phyloP scores from a whole-genome alignment of 2,329 filamentous ascomycete species.

The Mycosphaerella sp. region DNA sequence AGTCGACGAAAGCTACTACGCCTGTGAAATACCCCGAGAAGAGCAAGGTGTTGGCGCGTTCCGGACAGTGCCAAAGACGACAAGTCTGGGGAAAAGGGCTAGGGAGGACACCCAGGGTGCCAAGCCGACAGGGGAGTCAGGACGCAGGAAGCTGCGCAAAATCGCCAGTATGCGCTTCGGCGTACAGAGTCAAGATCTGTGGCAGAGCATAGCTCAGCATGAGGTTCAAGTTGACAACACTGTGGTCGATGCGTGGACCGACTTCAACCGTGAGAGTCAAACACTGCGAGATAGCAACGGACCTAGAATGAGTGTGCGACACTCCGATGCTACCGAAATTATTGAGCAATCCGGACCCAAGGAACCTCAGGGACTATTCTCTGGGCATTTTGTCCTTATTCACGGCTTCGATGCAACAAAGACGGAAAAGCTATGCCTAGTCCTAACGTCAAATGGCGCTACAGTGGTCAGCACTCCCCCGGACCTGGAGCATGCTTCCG shows the following conservation, averaged over 20 bases:
- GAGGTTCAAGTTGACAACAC: conserved; percentile 24
- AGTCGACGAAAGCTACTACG: conserved; percentile 77
- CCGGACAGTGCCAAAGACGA: conserved; percentile 35
- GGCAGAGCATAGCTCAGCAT: conserved; percentile 70
- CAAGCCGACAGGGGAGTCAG: conserved; percentile 27
- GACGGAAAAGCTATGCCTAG: conserved; percentile 18
- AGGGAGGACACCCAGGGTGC: conserved; percentile 38
- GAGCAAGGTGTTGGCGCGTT: conserved; percentile 73
- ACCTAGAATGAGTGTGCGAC: not conserved
- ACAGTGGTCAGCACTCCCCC: conserved; percentile 21
- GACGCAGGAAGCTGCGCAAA: conserved; percentile 75
- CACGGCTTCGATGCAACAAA: conserved; percentile 27
- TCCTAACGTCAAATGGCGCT: conserved; percentile 30
- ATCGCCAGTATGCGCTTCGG: conserved; percentile 79
- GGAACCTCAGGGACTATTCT: conserved; percentile 27
- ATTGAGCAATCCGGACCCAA: not conserved
- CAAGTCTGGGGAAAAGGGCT: conserved; percentile 52
- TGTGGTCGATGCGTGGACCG: conserved; percentile 24
- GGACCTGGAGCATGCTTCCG: conserved; percentile 23
- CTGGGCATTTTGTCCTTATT: conserved; percentile 27
- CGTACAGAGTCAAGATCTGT: conserved; percentile 75
- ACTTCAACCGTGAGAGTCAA: conserved; percentile 19
- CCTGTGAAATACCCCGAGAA: conserved; percentile 62
- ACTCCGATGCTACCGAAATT: not conserved
- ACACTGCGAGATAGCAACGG: conserved; percentile 8